Percentiles rank a stretch among this genome's conserved stretches.
phyloP scores from a whole-genome alignment of 2,329 filamentous ascomycete genomes.

The Ceratocystis lukuohia region DNA sequence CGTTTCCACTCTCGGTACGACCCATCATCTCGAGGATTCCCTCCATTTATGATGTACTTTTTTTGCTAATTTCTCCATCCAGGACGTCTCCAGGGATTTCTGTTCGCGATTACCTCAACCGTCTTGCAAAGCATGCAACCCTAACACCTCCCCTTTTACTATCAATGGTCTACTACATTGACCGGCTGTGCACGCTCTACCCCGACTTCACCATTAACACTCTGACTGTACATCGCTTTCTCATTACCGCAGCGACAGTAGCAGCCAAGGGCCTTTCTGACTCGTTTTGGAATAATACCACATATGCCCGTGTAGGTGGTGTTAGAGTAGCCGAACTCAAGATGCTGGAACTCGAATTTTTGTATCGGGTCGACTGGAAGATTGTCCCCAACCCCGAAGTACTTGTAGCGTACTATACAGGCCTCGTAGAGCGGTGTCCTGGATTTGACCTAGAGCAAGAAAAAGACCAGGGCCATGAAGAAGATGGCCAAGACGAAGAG shows the following conservation, averaged over 20 bases:
- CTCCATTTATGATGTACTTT: neutral
- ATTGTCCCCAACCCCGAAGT: conserved; percentile 94
- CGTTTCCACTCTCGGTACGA: conserved; percentile 82
- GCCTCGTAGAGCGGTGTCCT: conserved; percentile 56
- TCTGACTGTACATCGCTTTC: conserved; percentile 88
- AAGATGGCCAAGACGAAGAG: conserved; percentile 26
- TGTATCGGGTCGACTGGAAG: conserved; percentile 86
- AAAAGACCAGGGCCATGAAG: conserved; percentile 27
- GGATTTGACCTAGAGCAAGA: conserved; percentile 37
- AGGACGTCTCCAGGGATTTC: conserved; percentile 74
- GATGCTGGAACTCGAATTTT: conserved; percentile 80
- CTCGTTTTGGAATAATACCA: conserved; percentile 96
- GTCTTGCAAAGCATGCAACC: conserved; percentile 85
- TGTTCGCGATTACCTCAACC: conserved; percentile 82
- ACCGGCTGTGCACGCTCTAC: conserved; percentile 82
- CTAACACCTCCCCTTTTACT: conserved; percentile 86
- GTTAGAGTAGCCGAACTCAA: conserved; percentile 84
- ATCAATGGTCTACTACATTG: conserved; percentile 98
- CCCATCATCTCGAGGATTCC: neutral
- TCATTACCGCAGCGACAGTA: conserved; percentile 91
- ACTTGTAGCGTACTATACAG: conserved; percentile 82
- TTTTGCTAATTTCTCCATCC: conserved; percentile 14
- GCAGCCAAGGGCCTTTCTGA: conserved; percentile 93
- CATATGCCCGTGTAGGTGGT: conserved; percentile 86
- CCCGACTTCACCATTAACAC: conserved; percentile 93